Percentiles rank a stretch among this genome's conserved stretches.
These are phyloP conservation scores for Phoma herbarum DNA, from an alignment of 2,329 filamentous ascomycete species.

Conservation along the genomic window DNA sequence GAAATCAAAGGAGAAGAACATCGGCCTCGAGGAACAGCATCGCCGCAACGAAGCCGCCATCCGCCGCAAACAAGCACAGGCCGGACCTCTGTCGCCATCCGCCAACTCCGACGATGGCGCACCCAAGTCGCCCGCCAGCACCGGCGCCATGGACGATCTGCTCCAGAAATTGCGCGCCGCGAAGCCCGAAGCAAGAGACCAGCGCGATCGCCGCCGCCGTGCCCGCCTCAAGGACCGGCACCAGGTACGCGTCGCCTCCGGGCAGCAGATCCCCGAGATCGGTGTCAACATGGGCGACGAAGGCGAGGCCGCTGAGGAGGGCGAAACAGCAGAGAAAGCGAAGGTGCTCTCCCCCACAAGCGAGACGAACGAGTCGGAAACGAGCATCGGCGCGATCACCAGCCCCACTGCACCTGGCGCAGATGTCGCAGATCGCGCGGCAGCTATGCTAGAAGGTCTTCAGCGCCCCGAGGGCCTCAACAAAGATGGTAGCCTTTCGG, in stretches of 20 bases:
- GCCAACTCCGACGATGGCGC: slow-evolving; percentile 56
- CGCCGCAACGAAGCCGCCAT: slow-evolving; percentile 89
- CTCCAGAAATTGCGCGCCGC: slow-evolving; percentile 94
- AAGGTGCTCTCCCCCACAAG: slow-evolving; percentile 62
- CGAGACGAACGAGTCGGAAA: slow-evolving; percentile 42
- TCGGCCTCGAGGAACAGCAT: slow-evolving; percentile 79
- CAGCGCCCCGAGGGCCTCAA: slow-evolving; percentile 66
- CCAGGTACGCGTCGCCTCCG: slow-evolving; percentile 87
- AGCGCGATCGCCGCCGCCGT: slow-evolving; percentile 85
- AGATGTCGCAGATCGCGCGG: slow-evolving; percentile 86
- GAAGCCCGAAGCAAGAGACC: slow-evolving; percentile 86
- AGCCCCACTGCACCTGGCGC: slow-evolving; percentile 50
- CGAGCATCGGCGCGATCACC: slow-evolving; percentile 33
- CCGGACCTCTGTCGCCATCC: slow-evolving; percentile 62
- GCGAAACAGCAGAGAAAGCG: slow-evolving; percentile 55
- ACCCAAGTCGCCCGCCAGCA: slow-evolving; percentile 70
- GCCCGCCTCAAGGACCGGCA: slow-evolving; percentile 90
- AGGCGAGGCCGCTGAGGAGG: slow-evolving; percentile 28
- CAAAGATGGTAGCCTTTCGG: slow-evolving; percentile 57
- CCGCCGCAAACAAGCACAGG: slow-evolving; percentile 73
- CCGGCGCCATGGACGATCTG: slow-evolving; percentile 94
- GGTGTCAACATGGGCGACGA: slow-evolving; percentile 64
- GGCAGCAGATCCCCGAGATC: slow-evolving; percentile 83
- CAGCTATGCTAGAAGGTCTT: slow-evolving; percentile 83
- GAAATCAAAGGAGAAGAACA: slow-evolving; percentile 94